Conservation (phyloP, 352 stramenopile species). For the Globisporangium spiculum region DNA sequence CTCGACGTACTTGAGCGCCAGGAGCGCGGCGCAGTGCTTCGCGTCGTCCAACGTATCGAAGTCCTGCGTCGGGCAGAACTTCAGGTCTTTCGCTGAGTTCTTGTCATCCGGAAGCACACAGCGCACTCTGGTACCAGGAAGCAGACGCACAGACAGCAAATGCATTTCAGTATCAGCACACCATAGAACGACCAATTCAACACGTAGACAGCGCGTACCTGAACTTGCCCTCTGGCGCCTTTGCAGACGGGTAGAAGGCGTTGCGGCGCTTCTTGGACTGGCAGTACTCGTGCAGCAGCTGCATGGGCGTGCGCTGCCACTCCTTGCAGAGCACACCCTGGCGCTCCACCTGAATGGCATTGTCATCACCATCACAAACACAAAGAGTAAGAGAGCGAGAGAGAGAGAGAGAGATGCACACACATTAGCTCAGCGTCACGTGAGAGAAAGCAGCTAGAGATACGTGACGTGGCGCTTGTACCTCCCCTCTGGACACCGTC, state of each 20-base stretch:
- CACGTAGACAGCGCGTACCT: constrained; percentile 17
- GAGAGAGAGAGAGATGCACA: background rate
- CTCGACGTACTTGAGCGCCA: constrained; percentile 95
- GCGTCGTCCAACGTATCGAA: constrained; percentile 84
- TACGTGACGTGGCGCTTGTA: constrained; percentile 16
- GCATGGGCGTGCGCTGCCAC: constrained; percentile 92
- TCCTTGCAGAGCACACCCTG: constrained; percentile 91
- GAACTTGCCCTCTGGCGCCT: constrained; percentile 33
- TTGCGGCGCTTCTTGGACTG: constrained; percentile 89
- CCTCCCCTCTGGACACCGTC: constrained; percentile 76
- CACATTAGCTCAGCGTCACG: background rate
- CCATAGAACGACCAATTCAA: background rate
- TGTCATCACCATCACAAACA: background rate
- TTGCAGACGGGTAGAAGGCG: constrained; percentile 60
- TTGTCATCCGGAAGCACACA: constrained; percentile 94
- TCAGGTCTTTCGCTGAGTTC: constrained; percentile 91
- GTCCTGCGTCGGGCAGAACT: constrained; percentile 88
- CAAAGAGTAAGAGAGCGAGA: background rate
- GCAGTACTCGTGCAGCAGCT: constrained; percentile 93
- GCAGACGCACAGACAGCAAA: background rate
- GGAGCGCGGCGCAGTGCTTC: constrained; percentile 90
- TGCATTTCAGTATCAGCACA: background rate
- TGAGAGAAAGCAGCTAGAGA: background rate
- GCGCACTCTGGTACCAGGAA: constrained; percentile 37
- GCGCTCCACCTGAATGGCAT: constrained; percentile 35